Evolutionary conservation across 2,329 filamentous ascomycete genomes (phyloP), one percentile per base, ranked within the genome.

Genomic region (Colletotrichum lupini): DNA sequence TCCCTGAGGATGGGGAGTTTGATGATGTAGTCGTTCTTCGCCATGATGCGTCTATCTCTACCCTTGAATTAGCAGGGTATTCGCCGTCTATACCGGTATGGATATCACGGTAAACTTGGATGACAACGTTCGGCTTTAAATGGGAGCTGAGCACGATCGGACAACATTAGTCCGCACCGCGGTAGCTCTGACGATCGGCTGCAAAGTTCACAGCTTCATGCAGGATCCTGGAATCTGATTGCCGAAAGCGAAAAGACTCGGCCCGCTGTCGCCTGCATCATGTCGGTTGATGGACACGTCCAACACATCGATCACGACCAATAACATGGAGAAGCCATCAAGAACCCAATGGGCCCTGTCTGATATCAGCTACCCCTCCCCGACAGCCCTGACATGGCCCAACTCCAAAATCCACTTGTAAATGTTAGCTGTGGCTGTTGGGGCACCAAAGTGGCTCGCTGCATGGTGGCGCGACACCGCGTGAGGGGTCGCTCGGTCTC

Each of bases 1-100:
- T 72, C 65, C 16, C 65, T 30, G 19, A 72, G 52, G 5, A 6
- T 42, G 28, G 69, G 69, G 9, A 72, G 69, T 1, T 62, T 63
- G 52, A 72, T 59, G 19, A 46, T 52, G 12, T 64, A 49, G 37
- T 72, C 30, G 5, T 53, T 22, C 9, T 32, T 26, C 12, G 46
- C 35, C 62, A 67, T 67, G 42, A n/a, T 52, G 42, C 2, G 19
- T 49, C 7, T 49, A 22, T 5, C 16, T n/a, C 42, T 49, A 7
- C 5, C 32, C 32, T 26, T 11, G 37, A 2, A 28, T 28, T n/a
- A 59, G 9, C 11, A 35, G 32, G n/a, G 58, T 42, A 4, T 6
- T 12, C 14, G 37, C 14, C 37, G 37, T 46, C 32, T 46, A 9
- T 8, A 5, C 22, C 11, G 4, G 14, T 6, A 7, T 5, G 1